Base-by-base conservation (phyloP, 2,329 filamentous ascomycete species). In the Aspergillus floridensis region DNA sequence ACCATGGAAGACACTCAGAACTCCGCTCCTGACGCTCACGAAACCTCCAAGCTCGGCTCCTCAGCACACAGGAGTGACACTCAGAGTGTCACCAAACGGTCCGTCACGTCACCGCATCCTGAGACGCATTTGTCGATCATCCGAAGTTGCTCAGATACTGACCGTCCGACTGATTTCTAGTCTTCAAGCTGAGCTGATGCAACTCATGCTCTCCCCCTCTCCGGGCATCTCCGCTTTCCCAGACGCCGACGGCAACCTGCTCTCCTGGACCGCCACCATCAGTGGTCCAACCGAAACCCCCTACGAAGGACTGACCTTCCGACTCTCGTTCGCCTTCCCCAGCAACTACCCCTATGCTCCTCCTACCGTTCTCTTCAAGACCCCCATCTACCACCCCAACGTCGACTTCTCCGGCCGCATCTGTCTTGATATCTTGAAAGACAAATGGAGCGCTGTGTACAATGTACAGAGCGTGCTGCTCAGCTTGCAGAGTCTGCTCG, bases 361-460 rank as follows among this genome's bases (percentile, higher is more conserved):
- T 22, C 95, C 95, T 0, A 92, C 89, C 2, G 95, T 99, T 19
- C 84, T 96, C 60, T 99, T 97, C 87, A 96, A 93, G 82, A 99
- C 96, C 6, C 95, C 95, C 41, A 97, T 99, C 79, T 99, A 98
- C 82, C 95, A 99, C 77, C 95, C 95, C 56, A 99, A 99, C 70
- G 91, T 99, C 68, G 95, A 99, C 80, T 97, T 99, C 80, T 93
- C 90, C 3, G 95, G 95, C 46, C 86, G 95, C 58, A 99, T 99
- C 77, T 99, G 95, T 76, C 84, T 99, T 62, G 96, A 99, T 73
- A 99, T 99, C 67, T 83, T 99, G 65, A 98, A 97, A 84, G 95
- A 98, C 77, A 97, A 97, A 81, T 99, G 95, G 95, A 96, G 92
- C 60, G 92, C 95, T 19, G 93, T 96, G 48, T 96, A 97, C 84